Conservation (phyloP, 2,329 filamentous ascomycete genomes). For the Podosphaera aphanis region DNA sequence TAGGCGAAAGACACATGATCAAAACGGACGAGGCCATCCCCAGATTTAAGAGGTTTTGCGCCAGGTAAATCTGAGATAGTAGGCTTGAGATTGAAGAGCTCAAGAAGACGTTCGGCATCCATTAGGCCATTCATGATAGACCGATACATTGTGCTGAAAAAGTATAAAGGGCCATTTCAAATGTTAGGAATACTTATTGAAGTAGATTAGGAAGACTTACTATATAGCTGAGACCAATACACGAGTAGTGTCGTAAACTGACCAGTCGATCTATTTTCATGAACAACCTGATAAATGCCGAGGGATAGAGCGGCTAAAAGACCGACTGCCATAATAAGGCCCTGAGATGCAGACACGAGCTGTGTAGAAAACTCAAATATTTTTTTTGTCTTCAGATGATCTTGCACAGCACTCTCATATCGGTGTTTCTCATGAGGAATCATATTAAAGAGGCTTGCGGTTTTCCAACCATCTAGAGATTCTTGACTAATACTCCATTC, state of each 20-base stretch:
- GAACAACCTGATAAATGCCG: conserved; percentile 12
- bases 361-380: conserved; percentile 17
- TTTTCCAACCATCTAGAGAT: conserved; percentile 19
- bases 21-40: conserved; percentile 16
- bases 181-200: conserved; percentile 6
- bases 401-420: conserved; percentile 21
- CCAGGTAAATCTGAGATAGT: conserved; percentile 25
- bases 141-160: conserved; percentile 21
- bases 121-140: conserved; percentile 32
- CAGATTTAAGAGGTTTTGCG: conserved; percentile 22
- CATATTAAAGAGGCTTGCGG: conserved; percentile 29
- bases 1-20: conserved; percentile 18
- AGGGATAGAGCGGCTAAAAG: conserved; percentile 20
- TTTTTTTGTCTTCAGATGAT: conserved; percentile 17
- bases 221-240: conserved; percentile 34
- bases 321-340: conserved; percentile 25
- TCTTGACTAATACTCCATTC: conserved; percentile 18
- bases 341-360: conserved; percentile 27
- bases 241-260: conserved; percentile 40
- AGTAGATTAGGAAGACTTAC: conserved; percentile 10
- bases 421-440: conserved; percentile 26
- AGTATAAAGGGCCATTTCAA: conserved; percentile 15
- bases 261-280: conserved; percentile 27
- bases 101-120: conserved; percentile 37
- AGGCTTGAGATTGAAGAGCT: conserved; percentile 33